These are phyloP conservation scores for Pichia norvegensis DNA, from an alignment of 1,139 yeast genomes.

Conservation along the genomic window DNA sequence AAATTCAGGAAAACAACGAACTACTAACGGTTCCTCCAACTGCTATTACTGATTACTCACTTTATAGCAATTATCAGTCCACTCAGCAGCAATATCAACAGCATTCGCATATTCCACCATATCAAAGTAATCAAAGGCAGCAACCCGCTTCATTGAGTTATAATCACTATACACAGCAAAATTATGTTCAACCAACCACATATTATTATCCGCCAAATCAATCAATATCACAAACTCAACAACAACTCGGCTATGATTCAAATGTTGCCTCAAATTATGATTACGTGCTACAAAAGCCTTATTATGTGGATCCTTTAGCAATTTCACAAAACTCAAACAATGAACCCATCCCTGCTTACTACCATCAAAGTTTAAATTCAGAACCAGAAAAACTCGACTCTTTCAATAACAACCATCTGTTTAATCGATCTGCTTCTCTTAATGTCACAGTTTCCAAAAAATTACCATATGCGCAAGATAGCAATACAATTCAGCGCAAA, in stretches of 20 bases:
- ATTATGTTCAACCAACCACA: background rate
- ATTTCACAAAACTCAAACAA: background rate
- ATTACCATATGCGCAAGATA: background rate
- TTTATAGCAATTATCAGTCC: background rate
- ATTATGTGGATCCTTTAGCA: background rate
- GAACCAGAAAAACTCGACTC: background rate
- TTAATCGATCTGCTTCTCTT: too few species aligned
- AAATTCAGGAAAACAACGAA: background rate
- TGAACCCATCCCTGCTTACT: background rate
- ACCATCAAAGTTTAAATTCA: background rate
- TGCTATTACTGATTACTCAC: background rate
- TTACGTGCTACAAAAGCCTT: background rate
- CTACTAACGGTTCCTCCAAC: background rate
- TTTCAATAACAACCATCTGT: too few species aligned
- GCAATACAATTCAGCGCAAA: background rate
- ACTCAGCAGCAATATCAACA: background rate
- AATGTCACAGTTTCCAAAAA: too few species aligned
- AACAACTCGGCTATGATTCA: background rate
- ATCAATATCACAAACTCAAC: background rate
- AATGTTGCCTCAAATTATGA: background rate
- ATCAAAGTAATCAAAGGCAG: background rate
- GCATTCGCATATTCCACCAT: background rate
- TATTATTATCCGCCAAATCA: background rate
- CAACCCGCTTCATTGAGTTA: too few species aligned
- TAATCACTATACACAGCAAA: background rate